Conservation (phyloP, 805 yeast species). For the Candida pseudoglaebosa region DNA sequence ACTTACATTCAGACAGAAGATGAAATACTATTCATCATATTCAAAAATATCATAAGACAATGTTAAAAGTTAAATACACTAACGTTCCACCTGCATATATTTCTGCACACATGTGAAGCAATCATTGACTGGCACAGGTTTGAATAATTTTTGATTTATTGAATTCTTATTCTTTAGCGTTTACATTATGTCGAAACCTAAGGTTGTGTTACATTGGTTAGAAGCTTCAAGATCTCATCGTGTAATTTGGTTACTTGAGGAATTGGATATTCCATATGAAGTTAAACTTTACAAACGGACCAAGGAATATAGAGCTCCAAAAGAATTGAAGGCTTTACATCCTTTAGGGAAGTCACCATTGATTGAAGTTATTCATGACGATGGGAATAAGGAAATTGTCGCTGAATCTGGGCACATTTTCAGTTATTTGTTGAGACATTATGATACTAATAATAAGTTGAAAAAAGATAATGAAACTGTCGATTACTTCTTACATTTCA, state of each 20-base stretch:
- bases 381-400: conserved; percentile 19
- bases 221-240: conserved; percentile 33
- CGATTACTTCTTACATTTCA: conserved; percentile 50
- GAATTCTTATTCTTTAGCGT: too few species aligned
- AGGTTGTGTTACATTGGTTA: conserved; percentile 18
- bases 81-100: too few species aligned
- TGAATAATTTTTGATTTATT: too few species aligned
- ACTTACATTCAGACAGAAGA: too few species aligned
- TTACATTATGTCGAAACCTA: neutral
- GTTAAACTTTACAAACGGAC: conserved; percentile 26
- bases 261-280: conserved; percentile 29
- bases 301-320: conserved; percentile 27
- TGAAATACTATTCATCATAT: too few species aligned
- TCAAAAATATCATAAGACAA: too few species aligned
- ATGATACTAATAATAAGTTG: conserved; percentile 41
- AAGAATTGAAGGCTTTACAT: conserved; percentile 25
- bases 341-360: conserved; percentile 38
- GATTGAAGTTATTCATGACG: conserved; percentile 23
- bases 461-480: conserved; percentile 36
- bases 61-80: too few species aligned
- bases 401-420: conserved; percentile 63
- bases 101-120: too few species aligned
- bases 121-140: too few species aligned
- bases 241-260: conserved; percentile 36
- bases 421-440: conserved; percentile 47